Percentiles rank a stretch among this genome's conserved stretches.
Conservation (phyloP, 139 green algal genomes). For the Chlorella sp. region DNA sequence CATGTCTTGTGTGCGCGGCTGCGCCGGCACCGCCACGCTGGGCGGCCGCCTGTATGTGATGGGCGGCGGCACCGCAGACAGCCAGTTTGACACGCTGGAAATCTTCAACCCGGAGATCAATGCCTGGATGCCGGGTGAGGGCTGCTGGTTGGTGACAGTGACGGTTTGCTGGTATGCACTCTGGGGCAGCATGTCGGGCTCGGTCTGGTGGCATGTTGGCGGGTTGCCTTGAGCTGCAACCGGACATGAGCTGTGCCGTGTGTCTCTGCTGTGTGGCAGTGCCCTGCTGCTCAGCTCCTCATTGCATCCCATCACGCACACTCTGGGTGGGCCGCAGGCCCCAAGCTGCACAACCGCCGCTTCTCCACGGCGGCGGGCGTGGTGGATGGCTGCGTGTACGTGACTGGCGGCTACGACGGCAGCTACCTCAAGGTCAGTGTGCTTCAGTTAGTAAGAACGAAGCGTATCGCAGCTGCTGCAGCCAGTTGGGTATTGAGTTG, state of each 20-base stretch:
- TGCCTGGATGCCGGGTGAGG: constrained; percentile 36
- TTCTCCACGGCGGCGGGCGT: constrained; percentile 49
- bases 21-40: constrained; percentile 37
- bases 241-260: too few species aligned
- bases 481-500: too few species aligned
- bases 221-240: too few species aligned
- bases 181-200: too few species aligned
- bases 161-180: too few species aligned
- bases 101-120: constrained; percentile 46
- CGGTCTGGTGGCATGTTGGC: too few species aligned
- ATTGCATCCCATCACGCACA: too few species aligned
- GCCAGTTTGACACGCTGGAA: constrained; percentile 44
- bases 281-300: too few species aligned
- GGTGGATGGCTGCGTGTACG: constrained; percentile 48
- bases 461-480: too few species aligned
- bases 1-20: constrained; percentile 51
- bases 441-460: too few species aligned
- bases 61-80: constrained; percentile 42
- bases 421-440: constrained; percentile 7
- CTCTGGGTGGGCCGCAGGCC: constrained; percentile 15
- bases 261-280: too few species aligned
- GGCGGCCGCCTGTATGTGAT: constrained; percentile 50
- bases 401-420: constrained; percentile 50
- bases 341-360: constrained; percentile 40
- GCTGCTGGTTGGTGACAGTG: too few species aligned